Evolutionary conservation across 495 filamentous ascomycete species (phyloP).

Genomic region (Penicillium chermesinum): DNA sequence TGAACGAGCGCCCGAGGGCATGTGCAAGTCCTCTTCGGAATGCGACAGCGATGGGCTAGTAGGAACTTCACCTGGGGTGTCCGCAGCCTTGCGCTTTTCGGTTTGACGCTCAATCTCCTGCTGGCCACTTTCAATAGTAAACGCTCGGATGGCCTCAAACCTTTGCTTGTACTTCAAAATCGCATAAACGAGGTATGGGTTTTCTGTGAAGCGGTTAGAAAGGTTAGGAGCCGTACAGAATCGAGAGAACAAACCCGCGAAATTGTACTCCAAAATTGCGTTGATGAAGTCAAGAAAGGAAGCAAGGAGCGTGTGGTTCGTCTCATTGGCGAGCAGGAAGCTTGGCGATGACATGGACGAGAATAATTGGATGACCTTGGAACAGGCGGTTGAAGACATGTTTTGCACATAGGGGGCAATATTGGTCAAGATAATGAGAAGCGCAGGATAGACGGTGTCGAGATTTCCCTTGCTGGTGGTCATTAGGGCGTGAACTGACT

Average conservation of each 20-base stretch:
- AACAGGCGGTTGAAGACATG: slow-evolving; percentile 66
- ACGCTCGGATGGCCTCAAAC: slow-evolving; percentile 83
- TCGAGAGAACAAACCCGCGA: slow-evolving; percentile 54
- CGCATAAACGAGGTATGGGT: slow-evolving; percentile 75
- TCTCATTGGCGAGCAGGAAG: slow-evolving; percentile 94
- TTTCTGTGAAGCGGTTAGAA: slow-evolving; percentile 48
- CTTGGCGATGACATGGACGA: slow-evolving; percentile 90
- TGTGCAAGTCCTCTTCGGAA: slow-evolving; percentile 69
- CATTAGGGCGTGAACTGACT: slow-evolving; percentile 92
- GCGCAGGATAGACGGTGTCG: slow-evolving; percentile 85
- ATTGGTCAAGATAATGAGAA: slow-evolving; percentile 91
- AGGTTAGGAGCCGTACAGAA: background rate
- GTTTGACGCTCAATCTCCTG: slow-evolving; percentile 84
- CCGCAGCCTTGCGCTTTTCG: slow-evolving; percentile 65
- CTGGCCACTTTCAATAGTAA: slow-evolving; percentile 92
- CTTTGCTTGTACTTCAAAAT: slow-evolving; percentile 74
- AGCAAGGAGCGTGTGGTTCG: slow-evolving; percentile 74
- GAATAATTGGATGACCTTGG: slow-evolving; percentile 84
- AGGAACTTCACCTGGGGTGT: slow-evolving; percentile 24
- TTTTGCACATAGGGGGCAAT: slow-evolving; percentile 77
- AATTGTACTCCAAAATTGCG: slow-evolving; percentile 88
- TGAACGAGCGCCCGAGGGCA: slow-evolving; percentile 55
- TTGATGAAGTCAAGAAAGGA: slow-evolving; percentile 90
- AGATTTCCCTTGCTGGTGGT: slow-evolving; percentile 88
- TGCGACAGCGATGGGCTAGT: slow-evolving; percentile 41